Percentiles rank a stretch among this genome's conserved stretches.
phyloP scores from a whole-genome alignment of 139 green algal species.

The Helicosporidium sp. region DNA sequence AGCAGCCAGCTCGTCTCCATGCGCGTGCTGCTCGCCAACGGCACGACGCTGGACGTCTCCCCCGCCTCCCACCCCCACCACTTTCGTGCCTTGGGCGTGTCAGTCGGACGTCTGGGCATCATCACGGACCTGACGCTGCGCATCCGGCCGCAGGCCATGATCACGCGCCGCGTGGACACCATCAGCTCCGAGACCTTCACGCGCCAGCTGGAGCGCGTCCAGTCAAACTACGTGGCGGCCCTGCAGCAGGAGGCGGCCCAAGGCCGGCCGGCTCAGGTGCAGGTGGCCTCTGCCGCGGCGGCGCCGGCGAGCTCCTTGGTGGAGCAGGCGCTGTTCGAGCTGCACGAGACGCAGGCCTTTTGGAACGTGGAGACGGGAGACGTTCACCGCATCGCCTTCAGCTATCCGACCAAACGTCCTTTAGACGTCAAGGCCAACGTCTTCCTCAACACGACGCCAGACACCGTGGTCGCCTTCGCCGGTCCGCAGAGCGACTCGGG shows the following conservation, averaged over 20 bases:
- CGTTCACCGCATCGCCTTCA: slow-evolving; percentile 16
- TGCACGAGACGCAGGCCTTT: slow-evolving; percentile 30
- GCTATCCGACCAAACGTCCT: slow-evolving; percentile 16
- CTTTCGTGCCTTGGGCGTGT: slow-evolving; percentile 22
- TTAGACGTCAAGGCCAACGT: slow-evolving; percentile 14
- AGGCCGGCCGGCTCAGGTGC: neutral
- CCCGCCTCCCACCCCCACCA: slow-evolving; percentile 34
- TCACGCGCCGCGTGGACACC: slow-evolving; percentile 6
- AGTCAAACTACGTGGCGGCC: slow-evolving; percentile 20
- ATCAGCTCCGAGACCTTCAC: slow-evolving; percentile 2
- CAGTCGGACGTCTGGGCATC: slow-evolving; percentile 47
- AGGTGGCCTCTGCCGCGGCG: neutral
- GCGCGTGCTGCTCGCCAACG: slow-evolving; percentile 51
- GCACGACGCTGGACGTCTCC: slow-evolving; percentile 34
- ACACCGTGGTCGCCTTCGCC: too few relatives aligned
- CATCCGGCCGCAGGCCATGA: slow-evolving; percentile 12
- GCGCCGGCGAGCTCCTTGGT: neutral
- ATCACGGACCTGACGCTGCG: slow-evolving; percentile 41
- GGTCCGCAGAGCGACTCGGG: too few relatives aligned
- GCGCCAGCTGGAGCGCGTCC: slow-evolving; percentile 13
- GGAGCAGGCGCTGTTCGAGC: slow-evolving; percentile 1
- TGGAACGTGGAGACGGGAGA: slow-evolving; percentile 16
- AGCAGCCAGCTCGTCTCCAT: slow-evolving; percentile 39
- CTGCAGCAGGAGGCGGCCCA: slow-evolving; percentile 4
- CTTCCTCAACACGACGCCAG: too few relatives aligned